A percentile compares a stretch with the other conserved stretches of the same genome.
Evolutionary conservation across 495 filamentous ascomycete species (phyloP).

Genomic region (Rhizodiscina lignyota): DNA sequence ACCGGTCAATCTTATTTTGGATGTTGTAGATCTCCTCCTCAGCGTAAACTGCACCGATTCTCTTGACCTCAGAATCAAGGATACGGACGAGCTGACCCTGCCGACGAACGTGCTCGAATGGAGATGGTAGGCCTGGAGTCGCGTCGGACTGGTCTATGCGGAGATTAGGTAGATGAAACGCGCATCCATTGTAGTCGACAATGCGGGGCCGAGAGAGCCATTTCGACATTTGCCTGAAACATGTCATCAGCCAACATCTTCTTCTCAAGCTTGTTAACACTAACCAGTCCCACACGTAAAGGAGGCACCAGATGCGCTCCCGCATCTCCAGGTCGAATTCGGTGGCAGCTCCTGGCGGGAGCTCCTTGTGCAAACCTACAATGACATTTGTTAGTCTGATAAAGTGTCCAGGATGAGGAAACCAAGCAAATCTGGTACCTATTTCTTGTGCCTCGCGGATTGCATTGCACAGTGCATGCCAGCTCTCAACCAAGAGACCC

Average conservation of each 20-base stretch:
- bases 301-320: constrained; percentile 22
- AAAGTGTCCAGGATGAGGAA: not conserved
- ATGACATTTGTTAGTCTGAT: not conserved
- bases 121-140: constrained; percentile 19
- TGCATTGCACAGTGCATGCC: constrained; percentile 29
- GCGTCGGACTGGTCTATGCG: constrained; percentile 18
- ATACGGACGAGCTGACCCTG: constrained; percentile 21
- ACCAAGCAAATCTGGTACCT: constrained; percentile 14
- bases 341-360: constrained; percentile 18
- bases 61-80: constrained; percentile 9
- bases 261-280: not conserved
- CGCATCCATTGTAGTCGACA: constrained; percentile 21
- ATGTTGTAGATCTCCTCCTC: not conserved
- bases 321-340: constrained; percentile 27
- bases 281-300: constrained; percentile 23
- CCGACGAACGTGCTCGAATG: constrained; percentile 25
- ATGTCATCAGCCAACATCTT: constrained; percentile 1
- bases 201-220: constrained; percentile 23
- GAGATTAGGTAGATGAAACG: constrained; percentile 21
- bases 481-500: constrained; percentile 32
- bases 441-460: constrained; percentile 36
- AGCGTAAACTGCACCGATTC: not conserved
- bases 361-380: constrained; percentile 30
- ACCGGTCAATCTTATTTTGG: constrained; percentile 19
- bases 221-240: constrained; percentile 22